These are phyloP conservation scores for Aspergillus sp. DNA, from an alignment of 2,329 filamentous ascomycete genomes.

Conservation along the genomic window DNA sequence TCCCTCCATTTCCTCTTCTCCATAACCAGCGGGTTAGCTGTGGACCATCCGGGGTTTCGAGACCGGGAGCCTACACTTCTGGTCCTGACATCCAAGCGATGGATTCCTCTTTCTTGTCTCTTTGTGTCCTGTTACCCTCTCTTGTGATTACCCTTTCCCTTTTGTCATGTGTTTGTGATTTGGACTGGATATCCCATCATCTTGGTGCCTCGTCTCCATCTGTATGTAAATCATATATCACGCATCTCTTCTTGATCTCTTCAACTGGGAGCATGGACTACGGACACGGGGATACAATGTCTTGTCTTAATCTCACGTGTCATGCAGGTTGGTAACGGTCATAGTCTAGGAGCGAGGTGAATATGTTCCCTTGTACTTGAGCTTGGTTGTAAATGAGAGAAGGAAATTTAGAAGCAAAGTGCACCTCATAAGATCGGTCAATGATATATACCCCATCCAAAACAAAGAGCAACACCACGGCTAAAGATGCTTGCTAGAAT, in stretches of 20 bases:
- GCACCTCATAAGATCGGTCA: too few species aligned
- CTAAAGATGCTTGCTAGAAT: neutral
- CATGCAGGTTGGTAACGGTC: constrained; percentile 35
- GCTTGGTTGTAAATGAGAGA: neutral
- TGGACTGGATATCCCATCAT: constrained; percentile 41
- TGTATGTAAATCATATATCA: constrained; percentile 34
- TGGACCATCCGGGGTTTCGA: constrained; percentile 5
- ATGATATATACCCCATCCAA: too few species aligned
- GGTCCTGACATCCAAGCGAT: constrained; percentile 7
- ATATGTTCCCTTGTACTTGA: constrained; percentile 1
- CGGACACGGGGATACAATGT: constrained; percentile 26
- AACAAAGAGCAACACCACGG: too few species aligned
- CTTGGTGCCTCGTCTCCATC: constrained; percentile 26
- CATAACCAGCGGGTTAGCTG: constrained; percentile 16
- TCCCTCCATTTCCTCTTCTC: constrained; percentile 13
- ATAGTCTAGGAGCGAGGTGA: constrained; percentile 17
- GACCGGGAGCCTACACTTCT: neutral
- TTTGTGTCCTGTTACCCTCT: constrained; percentile 17
- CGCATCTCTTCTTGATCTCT: constrained; percentile 27
- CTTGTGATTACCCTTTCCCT: constrained; percentile 11
- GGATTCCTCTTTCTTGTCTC: constrained; percentile 15
- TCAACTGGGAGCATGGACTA: constrained; percentile 25
- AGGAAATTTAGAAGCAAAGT: neutral
- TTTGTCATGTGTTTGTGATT: constrained; percentile 16
- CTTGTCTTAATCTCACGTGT: constrained; percentile 38